Base-by-base conservation (phyloP, 2,329 filamentous ascomycete species). In the Thelonectria rubi region DNA sequence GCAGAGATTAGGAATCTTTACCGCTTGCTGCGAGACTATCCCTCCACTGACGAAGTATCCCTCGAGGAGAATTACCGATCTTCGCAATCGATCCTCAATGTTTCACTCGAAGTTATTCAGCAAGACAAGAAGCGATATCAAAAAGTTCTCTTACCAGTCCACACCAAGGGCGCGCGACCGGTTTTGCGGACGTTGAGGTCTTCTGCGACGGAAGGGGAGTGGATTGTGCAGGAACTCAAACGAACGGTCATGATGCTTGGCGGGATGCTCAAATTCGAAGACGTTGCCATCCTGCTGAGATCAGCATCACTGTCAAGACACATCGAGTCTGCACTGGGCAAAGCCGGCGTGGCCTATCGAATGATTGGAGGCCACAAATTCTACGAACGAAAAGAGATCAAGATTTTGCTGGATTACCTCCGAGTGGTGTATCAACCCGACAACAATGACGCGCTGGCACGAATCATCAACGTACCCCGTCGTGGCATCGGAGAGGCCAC, bases 31-130 rank as follows among this genome's bases (percentile, higher is more conserved):
- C 81, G 81, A 43, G 88, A 92, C 60, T 97, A 91, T 72, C 89
- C 89, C 0, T 85, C 90, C 24, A 95, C 93, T 0, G 85, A 93
- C 5, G 90, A 95, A 60, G 88, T 97, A 46, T 88, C 94, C 6
- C 82, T 99, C 2, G 92, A 97, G 73, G 91, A 97, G 72, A 99
- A 98, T 71, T 99, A 99, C 73, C 87, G 94, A 20, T 98, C 94
- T 1, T 96, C 93, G 0, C 92, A 90, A 40, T 88, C 88, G 8
- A 97, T 99, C 61, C 81, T 98, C 21, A 84, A 86, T 60, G 87
- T 91, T 6, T 93, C 95, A 0, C 83, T 96, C 62, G 87, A 89
- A 63, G 88, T 99, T 49, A 98, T 99, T 63, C 89, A 97, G 75
- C 94, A 98, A 76, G 94, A 99, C 75, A 85, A 85, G 51, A 86